Conservation (phyloP, 2,329 filamentous ascomycete species). For the Epichloe festucae region DNA sequence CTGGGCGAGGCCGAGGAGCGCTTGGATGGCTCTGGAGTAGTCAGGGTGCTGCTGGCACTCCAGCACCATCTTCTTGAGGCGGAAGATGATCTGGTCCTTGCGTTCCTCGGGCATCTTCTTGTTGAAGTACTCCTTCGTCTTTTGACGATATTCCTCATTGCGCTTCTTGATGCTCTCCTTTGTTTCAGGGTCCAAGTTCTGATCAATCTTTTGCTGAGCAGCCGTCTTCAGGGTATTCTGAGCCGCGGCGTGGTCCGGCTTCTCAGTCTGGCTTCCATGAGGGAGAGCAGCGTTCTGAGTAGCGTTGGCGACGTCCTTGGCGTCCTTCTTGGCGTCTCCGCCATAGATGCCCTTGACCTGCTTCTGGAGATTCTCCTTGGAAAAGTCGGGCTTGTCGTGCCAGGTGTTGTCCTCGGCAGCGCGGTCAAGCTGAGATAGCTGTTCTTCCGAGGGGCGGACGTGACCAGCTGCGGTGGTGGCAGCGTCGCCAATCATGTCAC, state of each 20-base stretch:
- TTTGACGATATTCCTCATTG: slow-evolving; percentile 30
- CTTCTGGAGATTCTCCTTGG: slow-evolving; percentile 53
- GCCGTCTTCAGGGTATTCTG: slow-evolving; percentile 23
- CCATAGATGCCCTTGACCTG: slow-evolving; percentile 53
- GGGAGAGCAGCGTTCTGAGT: slow-evolving; percentile 40
- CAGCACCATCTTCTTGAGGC: slow-evolving; percentile 92
- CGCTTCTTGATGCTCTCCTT: slow-evolving; percentile 33
- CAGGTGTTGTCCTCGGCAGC: slow-evolving; percentile 85
- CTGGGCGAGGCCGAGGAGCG: slow-evolving; percentile 72
- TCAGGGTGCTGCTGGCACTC: slow-evolving; percentile 94
- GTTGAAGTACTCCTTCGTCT: slow-evolving; percentile 61
- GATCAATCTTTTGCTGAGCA: slow-evolving; percentile 43
- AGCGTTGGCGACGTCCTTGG: slow-evolving; percentile 44
- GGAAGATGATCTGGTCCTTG: slow-evolving; percentile 81
- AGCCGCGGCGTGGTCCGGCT: slow-evolving; percentile 32
- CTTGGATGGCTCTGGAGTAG: slow-evolving; percentile 84
- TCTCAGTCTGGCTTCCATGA: slow-evolving; percentile 33
- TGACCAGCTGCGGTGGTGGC: slow-evolving; percentile 64
- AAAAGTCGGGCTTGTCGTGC: slow-evolving; percentile 75
- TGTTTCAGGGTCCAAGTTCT: slow-evolving; percentile 55
- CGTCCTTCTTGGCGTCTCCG: slow-evolving; percentile 42
- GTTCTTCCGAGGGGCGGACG: slow-evolving; percentile 66
- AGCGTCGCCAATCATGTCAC: slow-evolving; percentile 85
- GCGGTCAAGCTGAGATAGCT: slow-evolving; percentile 64
- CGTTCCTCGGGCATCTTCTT: slow-evolving; percentile 87